Evolutionary conservation across 1,284 basidiomycete species (phyloP).

Genomic region (Ustilago cynodontis): DNA sequence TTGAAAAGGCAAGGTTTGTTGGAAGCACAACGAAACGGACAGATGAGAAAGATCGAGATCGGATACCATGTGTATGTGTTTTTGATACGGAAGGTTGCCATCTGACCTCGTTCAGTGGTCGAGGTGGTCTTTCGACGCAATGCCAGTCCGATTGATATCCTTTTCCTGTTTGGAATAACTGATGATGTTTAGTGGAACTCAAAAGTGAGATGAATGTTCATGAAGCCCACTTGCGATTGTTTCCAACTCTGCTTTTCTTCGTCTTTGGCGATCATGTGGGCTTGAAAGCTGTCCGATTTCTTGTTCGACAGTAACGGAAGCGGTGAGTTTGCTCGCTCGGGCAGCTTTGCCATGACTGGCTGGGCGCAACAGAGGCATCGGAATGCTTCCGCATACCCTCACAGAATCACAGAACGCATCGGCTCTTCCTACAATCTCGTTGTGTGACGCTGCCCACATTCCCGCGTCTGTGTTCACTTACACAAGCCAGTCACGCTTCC

Average conservation of each 20-base stretch:
- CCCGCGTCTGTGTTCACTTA: slow-evolving; percentile 2
- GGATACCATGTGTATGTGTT: slow-evolving; percentile 55
- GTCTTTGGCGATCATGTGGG: neutral
- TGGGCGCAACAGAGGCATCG: neutral
- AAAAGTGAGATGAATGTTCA: too few species aligned
- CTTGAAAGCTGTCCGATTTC: neutral
- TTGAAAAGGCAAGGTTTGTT: slow-evolving; percentile 35
- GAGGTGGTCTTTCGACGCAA: neutral
- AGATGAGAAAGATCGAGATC: slow-evolving; percentile 54
- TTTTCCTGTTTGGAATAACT: too few species aligned
- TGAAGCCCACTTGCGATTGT: neutral
- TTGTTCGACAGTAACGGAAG: too few species aligned
- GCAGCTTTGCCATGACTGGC: too few species aligned
- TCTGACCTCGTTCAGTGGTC: neutral
- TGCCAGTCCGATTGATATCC: neutral
- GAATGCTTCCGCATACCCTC: neutral
- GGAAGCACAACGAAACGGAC: slow-evolving; percentile 30
- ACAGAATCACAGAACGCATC: neutral
- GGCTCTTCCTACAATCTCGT: neutral
- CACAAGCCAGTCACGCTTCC: neutral
- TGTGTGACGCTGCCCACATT: neutral
- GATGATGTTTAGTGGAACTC: too few species aligned
- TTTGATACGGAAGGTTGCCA: slow-evolving; percentile 39
- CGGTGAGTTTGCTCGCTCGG: too few species aligned
- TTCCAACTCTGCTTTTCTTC: neutral